These are phyloP conservation scores for Malassezia dermatis DNA, from an alignment of 1,284 basidiomycete genomes.

Conservation along the genomic window DNA sequence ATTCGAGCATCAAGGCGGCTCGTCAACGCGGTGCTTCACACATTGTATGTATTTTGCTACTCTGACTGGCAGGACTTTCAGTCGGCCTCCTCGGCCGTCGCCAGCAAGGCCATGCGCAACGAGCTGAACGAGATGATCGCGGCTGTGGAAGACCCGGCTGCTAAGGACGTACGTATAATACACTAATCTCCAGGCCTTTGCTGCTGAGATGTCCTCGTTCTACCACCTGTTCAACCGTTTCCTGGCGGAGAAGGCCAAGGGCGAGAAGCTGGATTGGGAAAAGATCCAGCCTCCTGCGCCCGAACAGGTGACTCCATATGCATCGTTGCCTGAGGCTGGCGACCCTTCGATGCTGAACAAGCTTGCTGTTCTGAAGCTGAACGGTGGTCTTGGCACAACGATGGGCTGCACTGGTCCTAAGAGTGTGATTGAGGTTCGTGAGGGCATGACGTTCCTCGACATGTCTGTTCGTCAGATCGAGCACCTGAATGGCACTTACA, in stretches of 20 bases:
- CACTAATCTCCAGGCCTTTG: conserved; percentile 61
- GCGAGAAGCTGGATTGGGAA: conserved; percentile 95
- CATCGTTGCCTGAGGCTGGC: conserved; percentile 54
- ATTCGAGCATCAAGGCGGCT: conserved; percentile 38
- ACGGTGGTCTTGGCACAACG: conserved; percentile 95
- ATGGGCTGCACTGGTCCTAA: conserved; percentile 72
- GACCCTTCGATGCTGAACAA: conserved; percentile 43
- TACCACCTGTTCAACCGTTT: conserved; percentile 98
- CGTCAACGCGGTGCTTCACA: conserved; percentile 44
- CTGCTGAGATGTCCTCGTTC: conserved; percentile 96
- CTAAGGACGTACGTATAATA: conserved; percentile 56
- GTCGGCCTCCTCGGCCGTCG: conserved; percentile 92
- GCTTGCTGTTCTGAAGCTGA: conserved; percentile 97
- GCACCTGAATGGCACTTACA: conserved; percentile 57
- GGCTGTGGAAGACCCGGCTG: conserved; percentile 54
- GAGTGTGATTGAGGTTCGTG: conserved; percentile 52
- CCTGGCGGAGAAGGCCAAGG: conserved; percentile 86
- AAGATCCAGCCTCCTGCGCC: conserved; percentile 86
- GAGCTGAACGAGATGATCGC: conserved; percentile 86
- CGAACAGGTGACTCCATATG: conserved; percentile 85
- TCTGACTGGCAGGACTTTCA: conserved; percentile 62
- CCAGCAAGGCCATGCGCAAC: conserved; percentile 96
- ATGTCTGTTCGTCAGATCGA: conserved; percentile 94
- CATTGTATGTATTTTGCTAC: conserved; percentile 32
- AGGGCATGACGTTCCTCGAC: conserved; percentile 99